phyloP scores from a whole-genome alignment of 2,329 filamentous ascomycete genomes.

The Diplodia sapinea region DNA sequence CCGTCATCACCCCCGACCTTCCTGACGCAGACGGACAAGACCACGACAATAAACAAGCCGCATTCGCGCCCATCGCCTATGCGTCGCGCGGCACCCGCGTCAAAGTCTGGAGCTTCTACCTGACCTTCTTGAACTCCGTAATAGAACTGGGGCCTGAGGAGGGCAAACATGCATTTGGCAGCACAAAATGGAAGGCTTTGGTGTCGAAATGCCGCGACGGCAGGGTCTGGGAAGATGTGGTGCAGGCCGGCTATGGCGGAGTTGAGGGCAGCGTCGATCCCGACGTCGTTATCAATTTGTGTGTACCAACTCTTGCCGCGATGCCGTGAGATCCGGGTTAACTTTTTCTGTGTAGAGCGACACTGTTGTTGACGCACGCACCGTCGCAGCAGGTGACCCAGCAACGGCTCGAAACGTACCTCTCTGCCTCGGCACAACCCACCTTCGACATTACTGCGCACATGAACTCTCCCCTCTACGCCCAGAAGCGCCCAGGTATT shows the following conservation, averaged over 20 bases:
- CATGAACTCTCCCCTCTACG: conserved; percentile 57
- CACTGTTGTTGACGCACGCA: conserved; percentile 87
- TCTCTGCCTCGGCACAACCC: conserved; percentile 76
- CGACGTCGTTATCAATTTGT: conserved; percentile 91
- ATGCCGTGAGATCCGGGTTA: neutral
- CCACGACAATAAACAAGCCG: conserved; percentile 29
- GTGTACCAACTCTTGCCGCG: conserved; percentile 31
- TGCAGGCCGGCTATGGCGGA: conserved; percentile 84
- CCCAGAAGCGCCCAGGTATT: conserved; percentile 43
- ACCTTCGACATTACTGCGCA: conserved; percentile 73
- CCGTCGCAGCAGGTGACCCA: conserved; percentile 84
- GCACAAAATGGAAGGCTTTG: conserved; percentile 80
- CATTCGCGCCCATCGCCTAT: conserved; percentile 73
- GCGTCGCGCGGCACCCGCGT: conserved; percentile 83
- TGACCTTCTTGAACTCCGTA: conserved; percentile 90
- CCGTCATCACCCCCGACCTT: conserved; percentile 70
- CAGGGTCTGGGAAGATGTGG: conserved; percentile 92
- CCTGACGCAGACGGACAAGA: conserved; percentile 32
- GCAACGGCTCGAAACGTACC: conserved; percentile 83
- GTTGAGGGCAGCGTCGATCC: conserved; percentile 89
- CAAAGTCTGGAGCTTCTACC: conserved; percentile 97
- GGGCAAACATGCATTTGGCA: conserved; percentile 86
- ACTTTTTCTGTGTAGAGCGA: conserved; percentile 67
- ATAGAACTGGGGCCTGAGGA: conserved; percentile 88
- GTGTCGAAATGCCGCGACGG: conserved; percentile 87